Evolutionary conservation across 345 rosid genomes (phyloP).

Genomic region (Balakata baccata): DNA sequence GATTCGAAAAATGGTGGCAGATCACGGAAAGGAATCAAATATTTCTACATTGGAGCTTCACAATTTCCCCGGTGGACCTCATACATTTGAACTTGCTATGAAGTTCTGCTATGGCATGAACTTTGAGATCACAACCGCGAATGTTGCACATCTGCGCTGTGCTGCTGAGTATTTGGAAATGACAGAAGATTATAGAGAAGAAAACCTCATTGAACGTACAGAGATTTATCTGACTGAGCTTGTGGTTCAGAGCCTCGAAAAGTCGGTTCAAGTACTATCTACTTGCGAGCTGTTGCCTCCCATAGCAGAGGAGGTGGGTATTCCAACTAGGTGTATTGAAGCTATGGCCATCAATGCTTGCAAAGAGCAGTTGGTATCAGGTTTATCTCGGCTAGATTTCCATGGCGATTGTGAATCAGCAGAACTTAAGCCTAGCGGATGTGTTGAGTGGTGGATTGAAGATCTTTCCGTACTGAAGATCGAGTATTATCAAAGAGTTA

Average conservation of each 20-base stretch:
- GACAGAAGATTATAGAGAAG: conserved; percentile 72
- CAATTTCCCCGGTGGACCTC: conserved; percentile 69
- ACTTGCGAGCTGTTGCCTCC: conserved; percentile 48
- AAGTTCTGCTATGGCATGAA: conserved; percentile 86
- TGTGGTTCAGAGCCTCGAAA: conserved; percentile 56
- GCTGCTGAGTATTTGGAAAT: conserved; percentile 77
- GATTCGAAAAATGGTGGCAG: conserved; percentile 63
- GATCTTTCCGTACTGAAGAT: conserved; percentile 62
- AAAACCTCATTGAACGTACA: conserved; percentile 58
- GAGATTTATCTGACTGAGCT: conserved; percentile 57
- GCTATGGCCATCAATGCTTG: conserved; percentile 73
- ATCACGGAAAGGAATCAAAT: conserved; percentile 45
- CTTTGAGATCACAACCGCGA: conserved; percentile 70
- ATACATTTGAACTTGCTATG: conserved; percentile 76
- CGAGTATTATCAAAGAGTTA: conserved; percentile 53
- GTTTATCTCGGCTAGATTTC: conserved; percentile 51
- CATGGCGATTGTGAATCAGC: conserved; percentile 35
- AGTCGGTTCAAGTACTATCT: conserved; percentile 60
- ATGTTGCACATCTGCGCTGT: conserved; percentile 63
- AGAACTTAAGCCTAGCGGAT: conserved; percentile 47
- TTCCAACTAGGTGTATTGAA: conserved; percentile 58
- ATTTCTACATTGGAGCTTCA: conserved; percentile 52
- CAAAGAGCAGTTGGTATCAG: conserved; percentile 68
- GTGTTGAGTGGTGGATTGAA: conserved; percentile 78
- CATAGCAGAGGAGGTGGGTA: conserved; percentile 48